Evolutionary conservation across 176 grass and related monocot genomes (phyloP).

Genomic region (Puccinellia tenuiflora): DNA sequence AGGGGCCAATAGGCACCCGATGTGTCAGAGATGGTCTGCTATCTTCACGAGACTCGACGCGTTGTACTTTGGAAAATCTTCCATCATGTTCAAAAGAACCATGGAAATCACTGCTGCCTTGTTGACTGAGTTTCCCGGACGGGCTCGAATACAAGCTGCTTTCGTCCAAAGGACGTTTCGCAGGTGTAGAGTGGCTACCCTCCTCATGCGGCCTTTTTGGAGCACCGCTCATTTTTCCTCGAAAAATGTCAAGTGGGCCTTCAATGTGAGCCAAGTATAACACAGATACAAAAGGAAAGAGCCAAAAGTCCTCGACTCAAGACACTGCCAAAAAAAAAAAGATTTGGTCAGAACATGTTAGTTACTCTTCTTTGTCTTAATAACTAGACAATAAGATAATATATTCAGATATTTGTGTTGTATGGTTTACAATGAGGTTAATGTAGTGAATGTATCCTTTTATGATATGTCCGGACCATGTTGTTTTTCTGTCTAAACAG

Average conservation of each 20-base stretch:
- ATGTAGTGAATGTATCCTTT: not conserved
- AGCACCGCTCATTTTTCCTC: constrained; percentile 57
- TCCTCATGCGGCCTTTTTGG: constrained; percentile 81
- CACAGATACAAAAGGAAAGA: not conserved
- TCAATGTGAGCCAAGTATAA: constrained; percentile 20
- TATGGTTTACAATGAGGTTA: not conserved
- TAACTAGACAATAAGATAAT: not conserved
- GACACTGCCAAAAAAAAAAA: constrained; percentile 18
- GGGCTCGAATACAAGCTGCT: constrained; percentile 38
- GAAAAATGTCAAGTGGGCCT: not conserved
- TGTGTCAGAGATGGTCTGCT: constrained; percentile 52
- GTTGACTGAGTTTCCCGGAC: constrained; percentile 49
- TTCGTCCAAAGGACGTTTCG: constrained; percentile 75
- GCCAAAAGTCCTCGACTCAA: not conserved
- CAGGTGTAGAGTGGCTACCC: constrained; percentile 53
- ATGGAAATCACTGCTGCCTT: constrained; percentile 52
- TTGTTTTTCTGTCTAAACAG: not conserved
- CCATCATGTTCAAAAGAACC: constrained; percentile 65
- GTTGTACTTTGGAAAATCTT: constrained; percentile 54
- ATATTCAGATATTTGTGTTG: not conserved
- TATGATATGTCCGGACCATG: not conserved
- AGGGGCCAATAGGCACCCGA: constrained; percentile 40
- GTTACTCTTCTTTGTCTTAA: constrained; percentile 1
- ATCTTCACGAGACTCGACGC: constrained; percentile 72
- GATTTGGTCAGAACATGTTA: not conserved